Evolutionary conservation across 768 basidiomycete species (phyloP).

Genomic region (Flagelloscypha sp.): DNA sequence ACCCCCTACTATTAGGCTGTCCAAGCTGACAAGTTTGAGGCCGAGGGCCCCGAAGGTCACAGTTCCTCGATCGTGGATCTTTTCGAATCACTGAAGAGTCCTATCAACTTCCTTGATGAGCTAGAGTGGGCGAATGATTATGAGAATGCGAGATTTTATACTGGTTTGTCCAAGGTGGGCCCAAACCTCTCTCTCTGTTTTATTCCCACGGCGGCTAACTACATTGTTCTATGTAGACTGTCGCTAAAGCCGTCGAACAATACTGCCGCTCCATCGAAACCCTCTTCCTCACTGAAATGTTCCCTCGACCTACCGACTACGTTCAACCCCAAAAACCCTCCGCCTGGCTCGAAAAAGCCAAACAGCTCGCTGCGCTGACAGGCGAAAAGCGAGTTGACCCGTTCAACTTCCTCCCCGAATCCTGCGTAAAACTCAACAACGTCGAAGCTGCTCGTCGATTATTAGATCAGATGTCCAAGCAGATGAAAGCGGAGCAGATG

Average conservation of each 20-base stretch:
- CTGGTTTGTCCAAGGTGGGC: constrained; percentile 76
- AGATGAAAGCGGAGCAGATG: constrained; percentile 84
- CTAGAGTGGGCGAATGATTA: constrained; percentile 90
- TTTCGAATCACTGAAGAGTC: constrained; percentile 88
- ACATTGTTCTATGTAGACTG: constrained; percentile 44
- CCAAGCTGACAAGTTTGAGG: no score
- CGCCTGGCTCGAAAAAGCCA: constrained; percentile 82
- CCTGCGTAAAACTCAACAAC: constrained; percentile 97
- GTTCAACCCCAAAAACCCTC: constrained; percentile 80
- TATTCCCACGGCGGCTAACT: neutral
- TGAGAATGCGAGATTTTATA: constrained; percentile 85
- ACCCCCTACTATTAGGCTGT: no score
- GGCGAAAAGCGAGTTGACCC: constrained; percentile 91
- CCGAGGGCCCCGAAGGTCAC: constrained; percentile 72
- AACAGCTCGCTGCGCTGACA: constrained; percentile 59
- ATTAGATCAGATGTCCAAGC: constrained; percentile 89
- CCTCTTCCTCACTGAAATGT: constrained; percentile 94
- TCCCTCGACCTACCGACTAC: constrained; percentile 71
- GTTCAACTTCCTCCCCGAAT: constrained; percentile 89
- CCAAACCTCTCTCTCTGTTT: neutral
- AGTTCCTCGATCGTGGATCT: constrained; percentile 97
- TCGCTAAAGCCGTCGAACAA: constrained; percentile 86
- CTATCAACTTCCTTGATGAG: constrained; percentile 80
- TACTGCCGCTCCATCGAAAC: constrained; percentile 85
- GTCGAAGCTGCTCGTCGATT: constrained; percentile 86